These are phyloP conservation scores for Aphanomyces cochlioides DNA, from an alignment of 352 stramenopile genomes.

Conservation along the genomic window DNA sequence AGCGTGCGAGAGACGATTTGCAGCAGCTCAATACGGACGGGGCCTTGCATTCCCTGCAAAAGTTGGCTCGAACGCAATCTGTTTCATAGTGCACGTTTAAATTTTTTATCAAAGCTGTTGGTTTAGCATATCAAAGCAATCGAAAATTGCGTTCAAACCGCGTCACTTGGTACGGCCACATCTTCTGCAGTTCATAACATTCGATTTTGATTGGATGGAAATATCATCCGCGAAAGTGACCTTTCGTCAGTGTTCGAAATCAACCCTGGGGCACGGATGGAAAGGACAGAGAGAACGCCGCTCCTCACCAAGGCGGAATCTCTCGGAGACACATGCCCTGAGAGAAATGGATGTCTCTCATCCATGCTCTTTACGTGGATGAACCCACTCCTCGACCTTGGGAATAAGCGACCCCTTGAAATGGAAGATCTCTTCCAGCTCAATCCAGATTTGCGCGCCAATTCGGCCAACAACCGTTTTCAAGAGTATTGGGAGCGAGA, in stretches of 20 bases:
- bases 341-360: constrained; percentile 50
- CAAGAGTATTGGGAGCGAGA: constrained; percentile 40
- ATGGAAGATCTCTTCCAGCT: constrained; percentile 81
- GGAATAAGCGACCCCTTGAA: constrained; percentile 71
- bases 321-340: constrained; percentile 16
- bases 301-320: constrained; percentile 5
- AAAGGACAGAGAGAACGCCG: constrained; percentile 1
- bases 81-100: constrained; percentile 5
- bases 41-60: constrained; percentile 30
- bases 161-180: neutral
- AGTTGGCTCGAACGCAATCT: constrained; percentile 26
- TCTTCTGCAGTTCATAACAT: neutral
- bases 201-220: neutral
- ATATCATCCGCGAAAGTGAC: neutral
- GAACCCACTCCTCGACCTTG: constrained; percentile 80
- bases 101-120: neutral
- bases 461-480: constrained; percentile 46
- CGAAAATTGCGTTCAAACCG: neutral
- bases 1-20: constrained; percentile 71
- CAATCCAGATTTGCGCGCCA: constrained; percentile 64
- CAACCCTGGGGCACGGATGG: neutral
- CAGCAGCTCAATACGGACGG: constrained; percentile 57
- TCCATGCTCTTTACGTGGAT: constrained; percentile 84
- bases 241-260: neutral
- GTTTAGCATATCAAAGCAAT: neutral